phyloP scores from a whole-genome alignment of 345 rosid species.

The Citrus inodora region DNA sequence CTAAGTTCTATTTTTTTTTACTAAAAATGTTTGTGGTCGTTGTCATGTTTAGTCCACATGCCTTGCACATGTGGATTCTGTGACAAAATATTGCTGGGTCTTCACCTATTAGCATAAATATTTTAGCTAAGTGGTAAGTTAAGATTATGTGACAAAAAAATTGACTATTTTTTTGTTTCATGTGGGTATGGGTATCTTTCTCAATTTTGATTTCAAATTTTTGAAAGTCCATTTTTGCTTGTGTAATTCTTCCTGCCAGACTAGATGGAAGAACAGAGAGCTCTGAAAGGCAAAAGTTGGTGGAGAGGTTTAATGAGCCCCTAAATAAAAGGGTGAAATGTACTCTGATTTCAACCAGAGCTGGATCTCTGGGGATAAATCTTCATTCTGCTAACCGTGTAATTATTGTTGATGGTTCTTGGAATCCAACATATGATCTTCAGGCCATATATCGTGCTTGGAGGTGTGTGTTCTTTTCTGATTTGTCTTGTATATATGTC shows the following conservation, averaged over 20 bases:
- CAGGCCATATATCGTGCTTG: conserved; percentile 99
- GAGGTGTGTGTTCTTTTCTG: conserved; percentile 53
- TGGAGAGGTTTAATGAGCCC: conserved; percentile 91
- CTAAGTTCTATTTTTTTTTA: neutral
- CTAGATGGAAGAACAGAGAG: conserved; percentile 97
- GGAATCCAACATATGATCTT: conserved; percentile 99
- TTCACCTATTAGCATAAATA: neutral
- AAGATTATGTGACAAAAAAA: neutral
- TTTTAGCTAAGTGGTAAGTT: neutral
- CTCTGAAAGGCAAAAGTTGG: conserved; percentile 92
- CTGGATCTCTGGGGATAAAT: conserved; percentile 98
- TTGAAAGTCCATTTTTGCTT: neutral
- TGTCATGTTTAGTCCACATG: neutral
- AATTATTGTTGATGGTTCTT: conserved; percentile 95
- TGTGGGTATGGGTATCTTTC: neutral
- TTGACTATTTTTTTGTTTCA: neutral
- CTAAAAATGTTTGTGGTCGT: neutral
- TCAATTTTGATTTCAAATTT: neutral
- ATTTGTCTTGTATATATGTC: neutral
- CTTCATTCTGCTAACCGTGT: conserved; percentile 99
- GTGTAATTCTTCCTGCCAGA: conserved; percentile 38
- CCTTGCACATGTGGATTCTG: neutral
- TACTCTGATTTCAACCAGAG: conserved; percentile 91
- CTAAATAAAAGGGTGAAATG: conserved; percentile 83
- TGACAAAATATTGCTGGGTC: neutral